A percentile compares a stretch with the other conserved stretches of the same genome.
phyloP scores from a whole-genome alignment of 2,329 filamentous ascomycete genomes.

The Penicillium rolfsii region DNA sequence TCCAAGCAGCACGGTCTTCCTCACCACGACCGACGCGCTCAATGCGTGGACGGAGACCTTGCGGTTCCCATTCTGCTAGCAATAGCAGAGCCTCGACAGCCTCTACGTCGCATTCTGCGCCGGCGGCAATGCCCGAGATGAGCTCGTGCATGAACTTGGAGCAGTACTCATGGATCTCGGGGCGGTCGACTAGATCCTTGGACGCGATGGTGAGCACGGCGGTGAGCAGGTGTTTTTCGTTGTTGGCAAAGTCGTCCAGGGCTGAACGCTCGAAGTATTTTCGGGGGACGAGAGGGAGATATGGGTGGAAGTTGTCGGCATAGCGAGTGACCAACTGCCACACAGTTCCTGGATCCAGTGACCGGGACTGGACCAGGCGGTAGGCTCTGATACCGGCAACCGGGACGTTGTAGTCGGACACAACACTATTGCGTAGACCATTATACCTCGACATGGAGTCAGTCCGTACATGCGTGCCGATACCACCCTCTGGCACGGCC shows the following conservation, averaged over 20 bases:
- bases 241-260: slow-evolving; percentile 60
- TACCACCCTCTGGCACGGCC: slow-evolving; percentile 24
- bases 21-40: slow-evolving; percentile 70
- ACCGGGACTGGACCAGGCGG: slow-evolving; percentile 49
- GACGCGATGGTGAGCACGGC: slow-evolving; percentile 72
- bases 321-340: slow-evolving; percentile 61
- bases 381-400: slow-evolving; percentile 46
- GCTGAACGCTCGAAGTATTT: slow-evolving; percentile 60
- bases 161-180: slow-evolving; percentile 66
- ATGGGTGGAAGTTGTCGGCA: slow-evolving; percentile 68
- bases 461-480: slow-evolving; percentile 27
- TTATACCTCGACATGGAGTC: slow-evolving; percentile 33
- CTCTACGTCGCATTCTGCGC: slow-evolving; percentile 68
- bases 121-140: slow-evolving; percentile 68
- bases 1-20: slow-evolving; percentile 75
- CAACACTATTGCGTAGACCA: slow-evolving; percentile 32
- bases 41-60: slow-evolving; percentile 62
- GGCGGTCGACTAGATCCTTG: slow-evolving; percentile 68
- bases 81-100: slow-evolving; percentile 71
- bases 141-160: slow-evolving; percentile 71
- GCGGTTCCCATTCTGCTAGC: slow-evolving; percentile 73
- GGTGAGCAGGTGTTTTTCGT: slow-evolving; percentile 69
- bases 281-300: slow-evolving; percentile 68
- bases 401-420: slow-evolving; percentile 32
- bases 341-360: slow-evolving; percentile 54